Evolutionary conservation across 148 eudicot genomes (phyloP).

Genomic region (Amaranthus palmeri): DNA sequence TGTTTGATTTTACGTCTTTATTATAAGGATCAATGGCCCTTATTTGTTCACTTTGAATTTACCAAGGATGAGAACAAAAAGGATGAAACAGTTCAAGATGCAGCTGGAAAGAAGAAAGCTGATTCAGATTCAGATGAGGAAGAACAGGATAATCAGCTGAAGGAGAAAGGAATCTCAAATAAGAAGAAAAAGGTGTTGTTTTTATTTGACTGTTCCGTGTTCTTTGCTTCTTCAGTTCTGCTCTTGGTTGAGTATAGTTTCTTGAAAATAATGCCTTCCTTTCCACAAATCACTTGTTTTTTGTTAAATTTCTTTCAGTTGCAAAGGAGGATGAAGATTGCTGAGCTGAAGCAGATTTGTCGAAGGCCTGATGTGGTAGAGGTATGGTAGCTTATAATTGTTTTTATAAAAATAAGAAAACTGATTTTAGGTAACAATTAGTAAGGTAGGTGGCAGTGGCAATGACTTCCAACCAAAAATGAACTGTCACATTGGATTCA

Average conservation of each 20-base stretch:
- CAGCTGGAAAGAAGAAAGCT: conserved; percentile 60
- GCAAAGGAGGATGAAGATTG: conserved; percentile 94
- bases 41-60: neutral
- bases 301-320: conserved; percentile 39
- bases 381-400: conserved; percentile 34
- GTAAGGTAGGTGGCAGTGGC: too few species aligned
- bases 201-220: neutral
- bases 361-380: conserved; percentile 93
- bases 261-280: neutral
- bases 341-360: conserved; percentile 83
- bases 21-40: neutral
- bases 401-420: neutral
- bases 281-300: neutral
- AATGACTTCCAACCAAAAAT: too few species aligned
- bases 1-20: neutral
- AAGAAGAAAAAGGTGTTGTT: conserved; percentile 82
- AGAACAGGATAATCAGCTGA: conserved; percentile 67
- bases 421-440: too few species aligned
- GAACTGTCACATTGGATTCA: too few species aligned
- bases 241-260: neutral
- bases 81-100: conserved; percentile 55
- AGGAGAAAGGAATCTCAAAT: conserved; percentile 82
- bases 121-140: conserved; percentile 97
- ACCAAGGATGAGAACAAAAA: conserved; percentile 62
- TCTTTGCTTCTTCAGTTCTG: neutral